Base-by-base conservation (phyloP, 805 yeast genomes). In the Torulaspora gathmanii region DNA sequence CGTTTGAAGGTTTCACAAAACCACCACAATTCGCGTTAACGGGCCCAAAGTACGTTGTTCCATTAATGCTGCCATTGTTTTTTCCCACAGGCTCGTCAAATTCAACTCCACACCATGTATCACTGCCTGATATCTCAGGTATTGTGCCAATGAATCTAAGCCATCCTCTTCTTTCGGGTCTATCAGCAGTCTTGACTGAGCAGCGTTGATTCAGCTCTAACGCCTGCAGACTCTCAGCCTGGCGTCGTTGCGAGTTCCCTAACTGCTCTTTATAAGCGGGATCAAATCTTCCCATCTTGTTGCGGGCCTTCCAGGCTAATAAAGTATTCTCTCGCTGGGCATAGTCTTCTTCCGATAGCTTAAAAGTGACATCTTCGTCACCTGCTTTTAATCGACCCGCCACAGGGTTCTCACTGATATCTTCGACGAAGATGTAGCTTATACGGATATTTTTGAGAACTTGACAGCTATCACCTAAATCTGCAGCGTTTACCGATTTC, bases 1-100 rank as follows among this genome's bases (percentile, higher is more conserved):
- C 81, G 42, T 71, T 74, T 9, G 63, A 65, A 0, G 96, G 95
- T 47, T 77, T 77, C 11, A 89, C 78, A 62, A 91, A 87, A 5
- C 88, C 80, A 4, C 97, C 97, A 56, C 86, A 81, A 16, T 74
- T 74, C 0, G 56, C 57, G 5, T 58, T 57, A 5, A 70, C 68
- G 26, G 88, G 78, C 4, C 71, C 67, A 58, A 91, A 90, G 51
- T 85, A 75, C 28, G 71, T 56, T 1, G 54, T 60, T 0, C 86
- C 89, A 28, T 79, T 77, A 31, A 88, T 68, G 16, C 78, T 66
- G 0, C 98, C 98, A 58, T 87, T 79, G 57, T 90, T 87, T 62
- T 84, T 87, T 4, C 98, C 98, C 6, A 77, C 75, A 0, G 97
- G 91, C 53, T 85, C 88, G 54, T 86, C 93, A 44, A 89, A 80